Evolutionary conservation across 352 stramenopile genomes (phyloP).

Genomic region (Phytopythium litorale): DNA sequence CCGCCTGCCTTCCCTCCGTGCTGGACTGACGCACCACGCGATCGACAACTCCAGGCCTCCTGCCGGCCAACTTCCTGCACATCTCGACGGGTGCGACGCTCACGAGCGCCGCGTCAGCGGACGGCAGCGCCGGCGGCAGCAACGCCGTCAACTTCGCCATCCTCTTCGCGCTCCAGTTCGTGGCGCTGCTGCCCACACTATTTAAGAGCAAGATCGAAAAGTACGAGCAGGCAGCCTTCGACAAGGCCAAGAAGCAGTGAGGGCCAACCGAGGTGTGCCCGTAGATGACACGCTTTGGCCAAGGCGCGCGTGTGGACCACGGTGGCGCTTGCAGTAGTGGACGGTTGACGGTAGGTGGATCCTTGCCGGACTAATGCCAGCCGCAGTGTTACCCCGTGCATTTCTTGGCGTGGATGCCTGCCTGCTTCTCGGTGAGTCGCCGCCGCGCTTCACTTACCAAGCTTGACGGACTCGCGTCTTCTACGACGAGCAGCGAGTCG

Average conservation of each 20-base stretch:
- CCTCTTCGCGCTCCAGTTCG: slow-evolving; percentile 83
- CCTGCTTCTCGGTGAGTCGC: neutral
- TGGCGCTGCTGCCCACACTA: slow-evolving; percentile 74
- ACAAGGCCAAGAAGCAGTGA: slow-evolving; percentile 50
- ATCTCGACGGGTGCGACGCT: slow-evolving; percentile 82
- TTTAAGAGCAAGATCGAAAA: slow-evolving; percentile 87
- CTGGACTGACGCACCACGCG: neutral
- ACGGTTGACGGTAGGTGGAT: neutral
- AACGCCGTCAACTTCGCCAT: slow-evolving; percentile 81
- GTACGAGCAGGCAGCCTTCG: slow-evolving; percentile 75
- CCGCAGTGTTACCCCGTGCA: neutral
- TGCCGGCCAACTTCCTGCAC: slow-evolving; percentile 83
- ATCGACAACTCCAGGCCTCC: slow-evolving; percentile 25
- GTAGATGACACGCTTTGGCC: neutral
- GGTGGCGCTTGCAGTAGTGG: neutral
- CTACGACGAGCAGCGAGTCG: neutral
- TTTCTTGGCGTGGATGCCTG: neutral
- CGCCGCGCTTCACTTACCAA: slow-evolving; percentile 4
- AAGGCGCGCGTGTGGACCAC: no score
- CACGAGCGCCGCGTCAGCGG: slow-evolving; percentile 52
- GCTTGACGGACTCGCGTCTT: neutral
- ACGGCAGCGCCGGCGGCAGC: slow-evolving; percentile 30
- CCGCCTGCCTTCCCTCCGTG: neutral
- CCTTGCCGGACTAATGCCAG: neutral
- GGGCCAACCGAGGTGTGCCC: neutral